These are phyloP conservation scores for Angomonas ambiguus DNA, from an alignment of 208 protist genomes.

Conservation along the genomic window DNA sequence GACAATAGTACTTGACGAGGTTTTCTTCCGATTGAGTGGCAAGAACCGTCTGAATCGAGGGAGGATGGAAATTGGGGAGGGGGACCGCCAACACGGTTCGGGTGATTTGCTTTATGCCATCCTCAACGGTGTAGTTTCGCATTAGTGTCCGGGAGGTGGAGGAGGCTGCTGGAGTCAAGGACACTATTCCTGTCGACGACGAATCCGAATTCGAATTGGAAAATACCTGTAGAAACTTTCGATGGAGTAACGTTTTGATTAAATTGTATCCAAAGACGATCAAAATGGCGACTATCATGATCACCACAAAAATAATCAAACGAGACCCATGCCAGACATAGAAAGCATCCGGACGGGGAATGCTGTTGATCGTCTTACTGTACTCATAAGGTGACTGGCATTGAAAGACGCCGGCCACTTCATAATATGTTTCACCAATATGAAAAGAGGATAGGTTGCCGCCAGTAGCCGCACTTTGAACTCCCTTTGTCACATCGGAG, in stretches of 20 bases:
- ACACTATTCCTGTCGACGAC: no score
- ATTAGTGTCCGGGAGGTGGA: background rate
- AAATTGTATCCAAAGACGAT: background rate
- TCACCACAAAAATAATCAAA: background rate
- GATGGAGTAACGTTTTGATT: background rate
- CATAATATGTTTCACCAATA: background rate
- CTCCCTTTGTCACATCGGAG: no score
- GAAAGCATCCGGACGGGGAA: background rate
- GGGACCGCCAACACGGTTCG: background rate
- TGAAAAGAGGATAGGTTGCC: background rate
- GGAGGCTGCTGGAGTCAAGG: no score
- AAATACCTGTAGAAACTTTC: background rate
- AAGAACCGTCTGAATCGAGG: background rate
- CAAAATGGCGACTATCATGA: background rate
- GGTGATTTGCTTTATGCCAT: background rate
- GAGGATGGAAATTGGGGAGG: background rate
- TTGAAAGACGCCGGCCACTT: background rate
- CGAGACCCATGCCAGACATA: background rate
- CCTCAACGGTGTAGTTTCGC: background rate
- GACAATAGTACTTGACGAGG: background rate
- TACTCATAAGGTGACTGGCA: background rate
- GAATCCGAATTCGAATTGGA: background rate
- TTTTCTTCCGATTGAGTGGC: background rate
- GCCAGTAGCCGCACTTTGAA: no score
- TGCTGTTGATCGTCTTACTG: background rate